Evolutionary conservation across 2,329 filamentous ascomycete genomes (phyloP), one percentile per base, ranked within the genome.

Genomic region (Endothia cerciana): DNA sequence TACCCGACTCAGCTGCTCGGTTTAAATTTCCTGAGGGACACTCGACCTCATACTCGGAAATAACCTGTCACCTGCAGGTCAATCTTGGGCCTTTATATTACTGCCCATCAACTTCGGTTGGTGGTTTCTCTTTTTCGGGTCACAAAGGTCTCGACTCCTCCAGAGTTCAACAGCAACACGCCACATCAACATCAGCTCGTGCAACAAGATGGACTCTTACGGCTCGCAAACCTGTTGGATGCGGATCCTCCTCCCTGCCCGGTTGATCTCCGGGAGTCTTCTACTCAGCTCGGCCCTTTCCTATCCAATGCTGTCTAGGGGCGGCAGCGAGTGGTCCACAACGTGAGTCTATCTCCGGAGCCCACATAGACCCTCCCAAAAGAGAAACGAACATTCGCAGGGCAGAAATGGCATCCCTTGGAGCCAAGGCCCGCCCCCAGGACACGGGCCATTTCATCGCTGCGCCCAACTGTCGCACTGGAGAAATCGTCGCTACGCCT

Each of bases 211-310:
- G 19, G 11, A 17, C 36, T 3, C 17, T 15, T 38, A 41, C 33
- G 4, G n/a, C 8, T 22, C 19, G 10, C n/a, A 13, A 1, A 5
- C 8, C 2, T 1, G 8, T 13, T 58, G 55, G 36, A 10, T 30
- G n/a, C 30, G 45, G 22, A 13, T 47, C 47, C 30, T 10, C 19
- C n/a, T 28, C 22, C 40, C 49, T 2, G 28, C 17, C 57, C 11
- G 22, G 17, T 19, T 36, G 38, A 17, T 38, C 6, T 62, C 41
- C 2, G 63, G 58, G 3, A 41, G 40, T 25, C 10, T 65, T 10
- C 25, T 65, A 19, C 25, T 65, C 47, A 59, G 63, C 22, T 62
- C 51, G 4, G 61, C 63, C 6, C 47, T 62, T 3, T 59, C 63
- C 13, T 65, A 49, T 22, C 51, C 59, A n/a, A 62, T 58, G 11